Conservation (phyloP, 306 rosid species). For the Pyrus pyrifolia region DNA sequence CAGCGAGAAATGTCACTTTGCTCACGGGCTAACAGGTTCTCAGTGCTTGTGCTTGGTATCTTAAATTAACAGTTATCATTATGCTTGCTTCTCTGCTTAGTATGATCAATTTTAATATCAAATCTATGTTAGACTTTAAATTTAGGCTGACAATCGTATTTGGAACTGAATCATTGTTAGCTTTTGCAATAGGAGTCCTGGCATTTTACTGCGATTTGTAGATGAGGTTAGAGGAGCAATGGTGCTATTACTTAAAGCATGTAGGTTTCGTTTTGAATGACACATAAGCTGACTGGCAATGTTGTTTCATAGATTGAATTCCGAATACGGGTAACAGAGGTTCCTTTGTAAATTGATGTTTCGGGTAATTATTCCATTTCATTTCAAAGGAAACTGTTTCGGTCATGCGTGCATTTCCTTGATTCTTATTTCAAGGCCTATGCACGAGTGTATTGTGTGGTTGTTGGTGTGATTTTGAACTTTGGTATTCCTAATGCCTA, state of each 20-base stretch:
- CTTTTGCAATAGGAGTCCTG: not conserved
- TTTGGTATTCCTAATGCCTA: not conserved
- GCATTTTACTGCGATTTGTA: not conserved
- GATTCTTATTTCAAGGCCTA: not conserved
- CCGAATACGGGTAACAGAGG: not conserved
- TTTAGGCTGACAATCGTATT: not conserved
- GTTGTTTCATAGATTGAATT: not conserved
- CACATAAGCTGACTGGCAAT: not conserved
- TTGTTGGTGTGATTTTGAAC: not conserved
- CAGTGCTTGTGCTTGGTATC: conserved; percentile 6
- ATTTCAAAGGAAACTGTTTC: not conserved
- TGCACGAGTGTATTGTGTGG: not conserved
- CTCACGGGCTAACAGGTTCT: conserved; percentile 79
- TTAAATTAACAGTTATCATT: conserved; percentile 1
- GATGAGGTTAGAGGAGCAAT: not conserved
- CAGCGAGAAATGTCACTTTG: conserved; percentile 79
- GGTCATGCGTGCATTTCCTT: not conserved
- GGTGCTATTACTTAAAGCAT: not conserved
- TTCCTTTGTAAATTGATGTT: not conserved
- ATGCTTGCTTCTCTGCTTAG: not conserved
- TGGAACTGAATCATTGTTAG: not conserved
- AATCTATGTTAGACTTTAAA: not conserved
- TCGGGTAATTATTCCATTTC: not conserved
- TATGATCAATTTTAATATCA: not conserved
- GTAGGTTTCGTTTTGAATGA: not conserved